Evolutionary conservation across 768 basidiomycete genomes (phyloP).

Genomic region (Russula foetens): DNA sequence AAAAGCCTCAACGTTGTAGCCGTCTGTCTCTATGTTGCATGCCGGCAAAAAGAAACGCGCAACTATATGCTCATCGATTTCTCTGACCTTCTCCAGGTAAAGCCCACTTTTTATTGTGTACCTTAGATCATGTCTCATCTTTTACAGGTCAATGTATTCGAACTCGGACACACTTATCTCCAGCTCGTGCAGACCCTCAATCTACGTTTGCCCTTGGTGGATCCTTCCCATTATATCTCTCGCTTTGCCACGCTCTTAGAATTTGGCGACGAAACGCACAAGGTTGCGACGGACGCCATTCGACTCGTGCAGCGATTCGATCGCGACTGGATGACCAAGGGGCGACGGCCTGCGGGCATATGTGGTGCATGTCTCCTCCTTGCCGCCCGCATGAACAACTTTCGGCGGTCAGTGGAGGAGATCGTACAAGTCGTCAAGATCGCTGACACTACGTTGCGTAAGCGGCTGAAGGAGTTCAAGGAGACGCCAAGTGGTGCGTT

Average conservation of each 20-base stretch:
- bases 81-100: constrained; percentile 86
- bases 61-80: constrained; percentile 99
- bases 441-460: constrained; percentile 89
- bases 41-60: constrained; percentile 81
- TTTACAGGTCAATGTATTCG: constrained; percentile 88
- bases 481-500: constrained; percentile 78
- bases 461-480: constrained; percentile 92
- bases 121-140: not conserved
- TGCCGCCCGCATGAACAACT: constrained; percentile 98
- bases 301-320: constrained; percentile 92
- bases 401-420: constrained; percentile 85
- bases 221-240: constrained; percentile 94
- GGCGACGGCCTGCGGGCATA: constrained; percentile 92
- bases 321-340: constrained; percentile 95
- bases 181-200: constrained; percentile 86
- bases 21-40: constrained; percentile 91
- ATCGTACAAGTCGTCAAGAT: constrained; percentile 99
- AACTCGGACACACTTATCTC: constrained; percentile 92
- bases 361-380: constrained; percentile 94
- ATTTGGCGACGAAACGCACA: constrained; percentile 90
- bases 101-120: constrained; percentile 5
- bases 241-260: constrained; percentile 92
- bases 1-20: constrained; percentile 91
- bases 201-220: constrained; percentile 79
- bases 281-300: constrained; percentile 87